Evolutionary conservation across 176 grass and related monocot species (phyloP).

Genomic region (Metroxylon sagu): DNA sequence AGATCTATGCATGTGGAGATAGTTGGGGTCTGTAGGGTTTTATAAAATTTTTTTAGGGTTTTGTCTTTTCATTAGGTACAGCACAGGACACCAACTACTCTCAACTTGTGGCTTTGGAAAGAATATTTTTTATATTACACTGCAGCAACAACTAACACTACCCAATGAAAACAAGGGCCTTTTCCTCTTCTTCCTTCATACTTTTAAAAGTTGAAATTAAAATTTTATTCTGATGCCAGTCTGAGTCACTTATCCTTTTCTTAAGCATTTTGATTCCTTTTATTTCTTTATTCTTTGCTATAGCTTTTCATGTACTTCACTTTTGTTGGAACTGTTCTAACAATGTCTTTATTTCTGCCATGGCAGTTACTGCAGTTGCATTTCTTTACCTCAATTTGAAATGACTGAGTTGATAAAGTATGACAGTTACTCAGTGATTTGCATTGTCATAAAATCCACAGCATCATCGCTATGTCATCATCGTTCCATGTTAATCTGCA

Average conservation of each 20-base stretch:
- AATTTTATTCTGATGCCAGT: background rate
- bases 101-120: background rate
- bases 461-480: too few relatives aligned
- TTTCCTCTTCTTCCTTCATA: background rate
- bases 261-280: background rate
- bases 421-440: too few relatives aligned
- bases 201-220: background rate
- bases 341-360: background rate
- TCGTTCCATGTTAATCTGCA: too few relatives aligned
- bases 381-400: background rate
- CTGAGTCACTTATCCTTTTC: background rate
- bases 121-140: background rate
- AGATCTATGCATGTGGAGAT: background rate
- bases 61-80: background rate
- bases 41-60: background rate
- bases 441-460: too few relatives aligned
- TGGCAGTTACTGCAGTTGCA: slow-evolving; percentile 2
- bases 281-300: background rate
- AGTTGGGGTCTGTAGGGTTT: background rate
- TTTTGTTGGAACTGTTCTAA: background rate
- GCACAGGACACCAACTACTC: background rate
- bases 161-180: too few relatives aligned
- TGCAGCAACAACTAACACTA: background rate
- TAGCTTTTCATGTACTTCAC: background rate
- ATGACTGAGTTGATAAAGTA: too few relatives aligned